These are phyloP conservation scores for Jaminaea rosea DNA, from an alignment of 1,284 basidiomycete genomes.

Conservation along the genomic window DNA sequence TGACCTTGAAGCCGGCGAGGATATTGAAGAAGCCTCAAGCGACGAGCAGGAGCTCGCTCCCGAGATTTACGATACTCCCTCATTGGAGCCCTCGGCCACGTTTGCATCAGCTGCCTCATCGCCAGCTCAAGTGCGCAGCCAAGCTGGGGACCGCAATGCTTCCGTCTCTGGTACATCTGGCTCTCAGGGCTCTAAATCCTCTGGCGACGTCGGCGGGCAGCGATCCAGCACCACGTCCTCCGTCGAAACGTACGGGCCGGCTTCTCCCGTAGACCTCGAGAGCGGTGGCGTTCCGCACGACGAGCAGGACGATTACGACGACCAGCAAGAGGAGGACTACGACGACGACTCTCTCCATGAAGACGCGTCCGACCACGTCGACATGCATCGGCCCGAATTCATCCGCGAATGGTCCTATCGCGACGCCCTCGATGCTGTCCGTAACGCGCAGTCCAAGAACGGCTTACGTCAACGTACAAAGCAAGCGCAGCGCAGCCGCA, in stretches of 20 bases:
- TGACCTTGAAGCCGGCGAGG: slow-evolving; percentile 11
- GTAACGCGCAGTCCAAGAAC: neutral
- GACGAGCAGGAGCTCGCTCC: neutral
- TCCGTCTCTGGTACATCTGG: too few species aligned
- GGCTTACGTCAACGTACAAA: neutral
- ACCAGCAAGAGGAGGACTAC: neutral
- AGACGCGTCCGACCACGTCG: neutral
- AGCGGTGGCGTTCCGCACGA: neutral
- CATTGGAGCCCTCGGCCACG: neutral
- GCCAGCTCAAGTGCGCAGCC: too few species aligned
- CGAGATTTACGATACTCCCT: neutral
- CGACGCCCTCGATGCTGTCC: slow-evolving; percentile 8
- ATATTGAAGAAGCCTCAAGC: slow-evolving; percentile 9
- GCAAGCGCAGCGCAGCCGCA: neutral
- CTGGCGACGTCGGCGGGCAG: neutral
- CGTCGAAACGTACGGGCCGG: neutral
- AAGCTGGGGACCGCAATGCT: too few species aligned
- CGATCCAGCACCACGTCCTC: neutral
- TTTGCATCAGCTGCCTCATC: too few species aligned
- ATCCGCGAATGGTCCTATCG: slow-evolving; percentile 33
- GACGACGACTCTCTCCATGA: too few species aligned
- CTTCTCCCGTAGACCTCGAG: slow-evolving; percentile 3
- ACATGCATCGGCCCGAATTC: slow-evolving; percentile 26
- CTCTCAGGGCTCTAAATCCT: too few species aligned
- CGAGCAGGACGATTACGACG: slow-evolving; percentile 1